phyloP scores from a whole-genome alignment of 148 eudicot species.

The Suaeda aralocaspica region DNA sequence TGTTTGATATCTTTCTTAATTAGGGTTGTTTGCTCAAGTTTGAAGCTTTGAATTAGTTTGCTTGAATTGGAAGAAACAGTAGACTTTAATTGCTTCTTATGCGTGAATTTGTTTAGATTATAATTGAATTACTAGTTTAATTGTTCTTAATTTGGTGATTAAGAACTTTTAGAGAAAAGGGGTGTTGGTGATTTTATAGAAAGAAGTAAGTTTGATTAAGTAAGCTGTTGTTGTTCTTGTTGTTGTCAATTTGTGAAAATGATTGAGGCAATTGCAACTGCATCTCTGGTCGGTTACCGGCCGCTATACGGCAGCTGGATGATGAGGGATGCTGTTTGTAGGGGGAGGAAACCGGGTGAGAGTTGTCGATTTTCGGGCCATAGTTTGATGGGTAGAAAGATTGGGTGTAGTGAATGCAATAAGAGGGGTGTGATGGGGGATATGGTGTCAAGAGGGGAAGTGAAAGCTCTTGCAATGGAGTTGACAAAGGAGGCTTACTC shows the following conservation, averaged over 20 bases:
- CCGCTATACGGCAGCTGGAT: conserved; percentile 39
- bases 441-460: conserved; percentile 15
- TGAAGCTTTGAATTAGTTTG: conserved; percentile 9
- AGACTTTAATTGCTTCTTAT: not conserved
- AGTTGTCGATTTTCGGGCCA: conserved; percentile 20
- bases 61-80: not conserved
- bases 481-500: conserved; percentile 65
- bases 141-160: conserved; percentile 6
- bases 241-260: conserved; percentile 39
- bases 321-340: conserved; percentile 32
- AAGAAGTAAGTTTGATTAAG: not conserved
- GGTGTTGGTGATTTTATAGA: not conserved
- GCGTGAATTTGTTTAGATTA: conserved; percentile 1
- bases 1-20: conserved; percentile 19
- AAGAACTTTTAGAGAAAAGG: conserved; percentile 1
- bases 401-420: conserved; percentile 14
- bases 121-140: not conserved
- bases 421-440: conserved; percentile 25
- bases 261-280: conserved; percentile 73
- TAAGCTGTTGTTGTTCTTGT: too few relatives aligned
- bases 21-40: conserved; percentile 14
- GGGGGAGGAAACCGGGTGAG: conserved; percentile 22
- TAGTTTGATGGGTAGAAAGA: conserved; percentile 26
- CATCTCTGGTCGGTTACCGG: conserved; percentile 49
- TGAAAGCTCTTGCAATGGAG: conserved; percentile 73